Conservation (phyloP, 192 early-diverging fungal species). For the Rhizoclosmatium globosum region DNA sequence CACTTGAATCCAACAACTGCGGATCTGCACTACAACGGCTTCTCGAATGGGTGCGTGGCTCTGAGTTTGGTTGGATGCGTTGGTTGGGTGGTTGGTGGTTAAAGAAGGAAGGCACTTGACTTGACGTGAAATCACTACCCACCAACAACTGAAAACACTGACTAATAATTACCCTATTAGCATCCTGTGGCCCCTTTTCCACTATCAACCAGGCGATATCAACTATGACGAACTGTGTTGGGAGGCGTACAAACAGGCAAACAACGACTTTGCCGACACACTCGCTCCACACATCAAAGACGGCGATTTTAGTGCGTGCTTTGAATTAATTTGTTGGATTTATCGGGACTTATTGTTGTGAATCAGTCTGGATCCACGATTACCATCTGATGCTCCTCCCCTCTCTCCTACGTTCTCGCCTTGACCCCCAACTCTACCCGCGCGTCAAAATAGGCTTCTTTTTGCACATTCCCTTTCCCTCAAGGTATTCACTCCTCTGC, state of each 20-base stretch:
- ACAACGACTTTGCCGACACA: conserved; percentile 88
- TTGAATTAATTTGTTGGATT: too few species aligned
- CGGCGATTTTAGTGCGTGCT: conserved; percentile 58
- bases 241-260: conserved; percentile 95
- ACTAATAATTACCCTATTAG: conserved; percentile 71
- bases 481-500: too few species aligned
- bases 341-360: too few species aligned
- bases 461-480: conserved; percentile 98
- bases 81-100: background rate
- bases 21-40: conserved; percentile 99
- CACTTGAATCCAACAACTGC: conserved; percentile 94
- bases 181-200: conserved; percentile 99
- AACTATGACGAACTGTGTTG: conserved; percentile 94
- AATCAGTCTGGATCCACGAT: conserved; percentile 70
- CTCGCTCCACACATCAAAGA: conserved; percentile 86
- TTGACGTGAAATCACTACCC: background rate
- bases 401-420: conserved; percentile 76
- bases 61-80: background rate
- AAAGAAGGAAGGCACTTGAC: background rate
- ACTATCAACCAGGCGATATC: conserved; percentile 99
- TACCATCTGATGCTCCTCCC: conserved; percentile 99
- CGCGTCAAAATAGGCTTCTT: conserved; percentile 98
- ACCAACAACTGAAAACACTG: background rate
- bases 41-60: conserved; percentile 79
- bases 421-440: conserved; percentile 35